Percentiles rank a stretch among this genome's conserved stretches.
Evolutionary conservation across 2,329 filamentous ascomycete species (phyloP).

Genomic region (Dryadomyces sulphureus): DNA sequence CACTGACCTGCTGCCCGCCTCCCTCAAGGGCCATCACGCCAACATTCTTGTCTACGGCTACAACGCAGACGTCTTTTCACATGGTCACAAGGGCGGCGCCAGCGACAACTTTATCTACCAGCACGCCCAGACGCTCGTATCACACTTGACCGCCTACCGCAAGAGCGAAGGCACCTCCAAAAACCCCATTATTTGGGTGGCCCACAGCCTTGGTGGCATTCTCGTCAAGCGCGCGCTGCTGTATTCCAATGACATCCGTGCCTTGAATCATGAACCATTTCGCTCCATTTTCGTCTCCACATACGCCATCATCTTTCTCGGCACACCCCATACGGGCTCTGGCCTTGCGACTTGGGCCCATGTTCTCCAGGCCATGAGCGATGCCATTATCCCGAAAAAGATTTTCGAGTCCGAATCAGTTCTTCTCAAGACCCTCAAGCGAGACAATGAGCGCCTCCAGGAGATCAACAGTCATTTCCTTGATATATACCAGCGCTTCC

Average conservation of each 20-base stretch:
- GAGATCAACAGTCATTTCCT: slow-evolving; percentile 62
- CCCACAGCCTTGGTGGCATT: slow-evolving; percentile 59
- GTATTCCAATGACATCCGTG: slow-evolving; percentile 47
- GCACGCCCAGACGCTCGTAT: slow-evolving; percentile 55
- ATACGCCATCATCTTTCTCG: slow-evolving; percentile 62
- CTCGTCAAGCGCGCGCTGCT: slow-evolving; percentile 56
- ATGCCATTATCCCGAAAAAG: slow-evolving; percentile 47
- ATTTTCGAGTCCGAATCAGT: slow-evolving; percentile 53
- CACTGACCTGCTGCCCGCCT: slow-evolving; percentile 45
- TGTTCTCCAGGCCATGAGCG: slow-evolving; percentile 52
- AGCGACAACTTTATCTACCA: slow-evolving; percentile 55
- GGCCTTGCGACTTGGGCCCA: slow-evolving; percentile 54
- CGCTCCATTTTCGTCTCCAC: slow-evolving; percentile 61
- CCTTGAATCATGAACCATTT: slow-evolving; percentile 45
- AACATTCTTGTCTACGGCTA: slow-evolving; percentile 61
- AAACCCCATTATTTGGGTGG: slow-evolving; percentile 62
- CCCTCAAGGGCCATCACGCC: slow-evolving; percentile 40
- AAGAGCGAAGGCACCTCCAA: slow-evolving; percentile 38
- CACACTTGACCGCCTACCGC: slow-evolving; percentile 47
- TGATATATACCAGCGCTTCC: slow-evolving; percentile 55
- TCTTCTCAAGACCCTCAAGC: slow-evolving; percentile 55
- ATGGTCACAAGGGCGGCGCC: slow-evolving; percentile 29
- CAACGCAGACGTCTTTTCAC: slow-evolving; percentile 49
- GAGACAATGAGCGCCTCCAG: slow-evolving; percentile 58
- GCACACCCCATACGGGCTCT: slow-evolving; percentile 60